These are phyloP conservation scores for Aristolochia californica DNA, from an alignment of 164 flowering plant species.

Conservation along the genomic window DNA sequence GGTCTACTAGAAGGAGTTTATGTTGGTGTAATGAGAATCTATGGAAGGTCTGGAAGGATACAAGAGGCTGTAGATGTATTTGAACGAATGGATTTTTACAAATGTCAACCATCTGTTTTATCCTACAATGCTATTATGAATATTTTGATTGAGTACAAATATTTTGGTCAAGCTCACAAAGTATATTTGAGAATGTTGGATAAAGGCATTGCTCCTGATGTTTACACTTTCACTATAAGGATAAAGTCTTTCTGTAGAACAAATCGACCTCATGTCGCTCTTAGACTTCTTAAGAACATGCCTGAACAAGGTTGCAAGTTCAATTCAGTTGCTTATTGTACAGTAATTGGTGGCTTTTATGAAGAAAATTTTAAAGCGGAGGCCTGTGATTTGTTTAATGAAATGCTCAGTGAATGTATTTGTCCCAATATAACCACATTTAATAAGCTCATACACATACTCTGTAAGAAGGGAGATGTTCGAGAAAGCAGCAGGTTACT, in stretches of 20 bases:
- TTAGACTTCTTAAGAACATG: slow-evolving; percentile 78
- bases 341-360: slow-evolving; percentile 71
- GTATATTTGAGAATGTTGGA: slow-evolving; percentile 71
- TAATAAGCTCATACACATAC: slow-evolving; percentile 60
- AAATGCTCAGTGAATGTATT: slow-evolving; percentile 51
- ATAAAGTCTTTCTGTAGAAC: slow-evolving; percentile 85
- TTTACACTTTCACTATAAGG: slow-evolving; percentile 66
- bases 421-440: slow-evolving; percentile 57
- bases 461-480: slow-evolving; percentile 56
- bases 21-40: slow-evolving; percentile 52
- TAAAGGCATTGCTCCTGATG: slow-evolving; percentile 69
- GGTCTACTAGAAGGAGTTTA: slow-evolving; percentile 65
- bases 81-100: slow-evolving; percentile 82
- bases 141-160: slow-evolving; percentile 58
- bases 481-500: slow-evolving; percentile 58
- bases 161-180: slow-evolving; percentile 69
- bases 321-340: slow-evolving; percentile 78
- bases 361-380: slow-evolving; percentile 33
- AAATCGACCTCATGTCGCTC: slow-evolving; percentile 59
- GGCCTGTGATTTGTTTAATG: slow-evolving; percentile 53
- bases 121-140: slow-evolving; percentile 80
- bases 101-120: slow-evolving; percentile 54
- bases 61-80: slow-evolving; percentile 77
- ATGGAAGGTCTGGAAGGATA: slow-evolving; percentile 61
- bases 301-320: slow-evolving; percentile 45